Base-by-base conservation (phyloP, 75 land plant genomes). In the Cupressus sempervirens region DNA sequence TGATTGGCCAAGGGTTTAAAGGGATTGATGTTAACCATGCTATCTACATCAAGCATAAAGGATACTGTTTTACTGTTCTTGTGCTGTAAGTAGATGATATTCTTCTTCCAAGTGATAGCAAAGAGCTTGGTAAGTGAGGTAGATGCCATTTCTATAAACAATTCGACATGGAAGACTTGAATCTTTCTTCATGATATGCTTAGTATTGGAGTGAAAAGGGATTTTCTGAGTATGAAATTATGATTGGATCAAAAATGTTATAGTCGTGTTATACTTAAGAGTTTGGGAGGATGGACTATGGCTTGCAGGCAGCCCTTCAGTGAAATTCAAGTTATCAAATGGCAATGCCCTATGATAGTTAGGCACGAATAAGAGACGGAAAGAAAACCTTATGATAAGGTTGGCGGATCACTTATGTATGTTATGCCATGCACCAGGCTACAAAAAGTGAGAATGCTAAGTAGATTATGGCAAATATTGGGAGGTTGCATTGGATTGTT, bases 161-260 rank as follows among this genome's bases (percentile, higher is more conserved):
- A 3, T 84, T 84, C 48, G 81, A 84, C 18, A 75, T 84, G 85
- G 75, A 11, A 83, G 84, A 86, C 53, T 53, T 86, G 84, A 74
- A 50, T 10, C 52, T 50, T 11, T 50, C 52, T 50, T 50, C 13
- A 0, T 12, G 52, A 50, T 12, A 50, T 62, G 20, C 83, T 81
- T 48, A 70, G 72, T 0, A 81, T 81, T 8, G 30, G 20, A 35
- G 40, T 7, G 18, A 34, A 45, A 36, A 53, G 84, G 7, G 70
- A 85, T 38, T 18, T 0, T n/a, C 8, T 5, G 4, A 85, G 38
- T 76, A 76, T 20, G 26, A 16, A 38, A 35, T 6, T 4, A 38
- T 34, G 7, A 38, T 35, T 36, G 79, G 7, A n/a, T 16, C 72
- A 85, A 80, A 52, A 34, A 41, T 26, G 34, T 10, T 80, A 85